Conservation (phyloP, 331 rosid genomes). For the Saraca asoca region DNA sequence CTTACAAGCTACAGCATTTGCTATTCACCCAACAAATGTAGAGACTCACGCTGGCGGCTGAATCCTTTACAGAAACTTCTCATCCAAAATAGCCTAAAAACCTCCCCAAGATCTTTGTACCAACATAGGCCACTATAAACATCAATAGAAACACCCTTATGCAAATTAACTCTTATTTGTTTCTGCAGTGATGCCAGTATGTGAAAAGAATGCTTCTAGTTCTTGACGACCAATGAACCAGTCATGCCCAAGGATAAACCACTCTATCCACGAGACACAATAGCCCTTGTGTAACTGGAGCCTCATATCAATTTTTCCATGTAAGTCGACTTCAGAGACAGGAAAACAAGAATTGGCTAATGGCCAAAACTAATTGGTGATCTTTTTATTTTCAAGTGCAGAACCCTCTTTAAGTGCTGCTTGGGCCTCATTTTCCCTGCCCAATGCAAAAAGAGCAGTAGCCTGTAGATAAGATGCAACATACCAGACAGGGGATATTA, state of each 20-base stretch:
- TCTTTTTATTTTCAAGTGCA: conserved; percentile 59
- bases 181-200: conserved; percentile 33
- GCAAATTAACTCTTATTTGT: conserved; percentile 36
- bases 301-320: conserved; percentile 34
- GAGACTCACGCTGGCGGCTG: conserved; percentile 39
- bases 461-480: conserved; percentile 84
- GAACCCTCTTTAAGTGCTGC: conserved; percentile 79
- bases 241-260: conserved; percentile 46
- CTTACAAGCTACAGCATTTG: conserved; percentile 54
- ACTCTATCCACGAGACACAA: conserved; percentile 23
- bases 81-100: conserved; percentile 36
- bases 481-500: conserved; percentile 74
- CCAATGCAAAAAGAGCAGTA: conserved; percentile 60
- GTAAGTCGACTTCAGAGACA: conserved; percentile 43
- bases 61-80: conserved; percentile 60
- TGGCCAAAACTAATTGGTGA: conserved; percentile 38
- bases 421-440: conserved; percentile 67
- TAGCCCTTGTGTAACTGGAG: conserved; percentile 30
- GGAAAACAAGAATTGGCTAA: conserved; percentile 23
- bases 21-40: conserved; percentile 48
- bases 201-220: conserved; percentile 55
- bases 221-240: conserved; percentile 52
- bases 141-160: conserved; percentile 37
- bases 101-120: conserved; percentile 48
- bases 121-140: conserved; percentile 38